These are phyloP conservation scores for Rhizopogon vinicolor DNA, from an alignment of 768 basidiomycete species.

Conservation along the genomic window DNA sequence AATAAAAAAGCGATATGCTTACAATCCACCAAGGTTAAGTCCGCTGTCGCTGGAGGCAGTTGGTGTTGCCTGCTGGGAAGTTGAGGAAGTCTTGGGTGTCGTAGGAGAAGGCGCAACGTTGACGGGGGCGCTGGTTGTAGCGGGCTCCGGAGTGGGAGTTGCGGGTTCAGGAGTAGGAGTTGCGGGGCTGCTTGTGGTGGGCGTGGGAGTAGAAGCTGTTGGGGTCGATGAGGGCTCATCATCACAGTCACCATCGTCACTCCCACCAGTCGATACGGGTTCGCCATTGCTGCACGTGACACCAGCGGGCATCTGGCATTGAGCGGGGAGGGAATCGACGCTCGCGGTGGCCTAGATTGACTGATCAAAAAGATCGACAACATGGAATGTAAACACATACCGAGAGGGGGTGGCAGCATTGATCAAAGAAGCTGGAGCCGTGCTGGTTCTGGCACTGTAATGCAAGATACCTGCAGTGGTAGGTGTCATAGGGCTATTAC, in stretches of 20 bases:
- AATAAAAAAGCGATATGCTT: conserved; percentile 12
- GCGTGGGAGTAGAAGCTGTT: conserved; percentile 4
- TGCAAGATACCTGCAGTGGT: conserved; percentile 61
- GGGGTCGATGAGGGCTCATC: conserved; percentile 20
- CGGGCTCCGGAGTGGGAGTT: conserved; percentile 5
- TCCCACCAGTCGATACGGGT: conserved; percentile 15
- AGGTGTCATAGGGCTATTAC: conserved; percentile 43
- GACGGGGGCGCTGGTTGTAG: not conserved
- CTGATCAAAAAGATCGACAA: not conserved
- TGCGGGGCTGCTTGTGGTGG: not conserved
- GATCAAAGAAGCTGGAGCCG: conserved; percentile 52
- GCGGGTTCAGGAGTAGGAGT: conserved; percentile 7
- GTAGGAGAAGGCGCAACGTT: not conserved
- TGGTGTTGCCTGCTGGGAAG: not conserved
- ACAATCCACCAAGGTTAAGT: conserved; percentile 38
- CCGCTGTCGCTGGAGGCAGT: conserved; percentile 21
- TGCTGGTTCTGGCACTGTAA: conserved; percentile 47
- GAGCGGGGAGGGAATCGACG: conserved; percentile 41
- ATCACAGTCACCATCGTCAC: conserved; percentile 29
- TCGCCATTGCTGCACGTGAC: conserved; percentile 16
- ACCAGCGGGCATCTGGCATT: conserved; percentile 45
- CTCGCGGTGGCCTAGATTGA: conserved; percentile 44
- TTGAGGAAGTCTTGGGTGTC: not conserved
- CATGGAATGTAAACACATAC: conserved; percentile 26
- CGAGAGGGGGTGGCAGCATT: conserved; percentile 69